Evolutionary conservation across 768 basidiomycete species (phyloP).

Genomic region (Leccinum subgranulosum): DNA sequence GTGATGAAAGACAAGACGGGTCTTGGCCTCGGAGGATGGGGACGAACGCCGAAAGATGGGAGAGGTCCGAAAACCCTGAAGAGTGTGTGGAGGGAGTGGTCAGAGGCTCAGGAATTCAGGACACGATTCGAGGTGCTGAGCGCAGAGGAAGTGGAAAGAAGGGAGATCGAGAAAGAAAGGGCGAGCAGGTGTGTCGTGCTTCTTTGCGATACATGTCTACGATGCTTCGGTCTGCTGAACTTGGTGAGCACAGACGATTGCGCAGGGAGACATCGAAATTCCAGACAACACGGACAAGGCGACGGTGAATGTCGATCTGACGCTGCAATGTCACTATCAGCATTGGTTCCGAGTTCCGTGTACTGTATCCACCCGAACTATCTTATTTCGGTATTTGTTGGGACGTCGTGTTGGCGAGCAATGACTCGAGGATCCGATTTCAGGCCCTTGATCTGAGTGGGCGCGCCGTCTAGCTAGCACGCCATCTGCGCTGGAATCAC

Average conservation of each 20-base stretch:
- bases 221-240: slow-evolving; percentile 1
- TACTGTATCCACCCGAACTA: slow-evolving; percentile 10
- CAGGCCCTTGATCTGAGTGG: slow-evolving; percentile 10
- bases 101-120: slow-evolving; percentile 84
- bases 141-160: slow-evolving; percentile 87
- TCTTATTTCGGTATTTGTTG: slow-evolving; percentile 27
- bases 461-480: slow-evolving; percentile 6
- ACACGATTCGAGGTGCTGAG: slow-evolving; percentile 85
- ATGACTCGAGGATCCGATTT: slow-evolving; percentile 10
- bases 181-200: slow-evolving; percentile 54
- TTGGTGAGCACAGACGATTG: slow-evolving; percentile 42
- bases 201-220: not conserved
- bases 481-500: slow-evolving; percentile 4
- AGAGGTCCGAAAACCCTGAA: slow-evolving; percentile 77
- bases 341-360: slow-evolving; percentile 6
- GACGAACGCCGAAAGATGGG: slow-evolving; percentile 72
- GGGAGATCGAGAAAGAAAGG: slow-evolving; percentile 84
- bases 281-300: slow-evolving; percentile 45
- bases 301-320: slow-evolving; percentile 27
- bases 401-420: slow-evolving; percentile 5
- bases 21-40: slow-evolving; percentile 70
- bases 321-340: slow-evolving; percentile 3
- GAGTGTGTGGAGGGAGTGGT: slow-evolving; percentile 96
- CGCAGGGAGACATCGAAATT: slow-evolving; percentile 67
- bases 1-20: slow-evolving; percentile 81